Percentiles rank a stretch among this genome's conserved stretches.
Evolutionary conservation across 805 yeast genomes (phyloP).

Genomic region (Kodamaea laetipori): DNA sequence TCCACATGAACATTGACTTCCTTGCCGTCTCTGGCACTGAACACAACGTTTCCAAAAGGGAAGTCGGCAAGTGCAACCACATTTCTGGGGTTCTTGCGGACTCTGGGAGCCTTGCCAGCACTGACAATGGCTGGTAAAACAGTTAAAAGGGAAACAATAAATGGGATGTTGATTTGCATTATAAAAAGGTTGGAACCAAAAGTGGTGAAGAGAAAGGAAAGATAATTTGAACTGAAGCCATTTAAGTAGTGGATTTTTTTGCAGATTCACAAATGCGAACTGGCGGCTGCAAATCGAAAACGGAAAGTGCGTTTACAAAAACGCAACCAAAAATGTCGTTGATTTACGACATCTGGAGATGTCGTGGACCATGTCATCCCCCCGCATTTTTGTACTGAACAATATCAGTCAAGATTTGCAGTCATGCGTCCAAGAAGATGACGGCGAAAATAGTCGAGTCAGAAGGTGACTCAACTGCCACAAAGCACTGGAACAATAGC

Average conservation of each 20-base stretch:
- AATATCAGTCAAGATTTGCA: background rate
- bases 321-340: background rate
- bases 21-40: slow-evolving; percentile 58
- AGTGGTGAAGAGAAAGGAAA: slow-evolving; percentile 2
- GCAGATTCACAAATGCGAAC: background rate
- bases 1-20: slow-evolving; percentile 68
- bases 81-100: slow-evolving; percentile 50
- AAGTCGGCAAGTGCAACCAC: slow-evolving; percentile 61
- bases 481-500: background rate
- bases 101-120: slow-evolving; percentile 49
- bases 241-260: background rate
- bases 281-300: slow-evolving; percentile 2
- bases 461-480: background rate
- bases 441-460: background rate
- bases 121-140: slow-evolving; percentile 1
- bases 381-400: slow-evolving; percentile 8
- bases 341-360: background rate
- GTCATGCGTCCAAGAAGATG: background rate
- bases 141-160: slow-evolving; percentile 2
- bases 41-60: slow-evolving; percentile 55
- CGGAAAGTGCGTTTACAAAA: slow-evolving; percentile 1
- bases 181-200: background rate
- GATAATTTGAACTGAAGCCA: background rate
- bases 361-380: background rate
- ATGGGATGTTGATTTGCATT: slow-evolving; percentile 7